Evolutionary conservation across 2,329 filamentous ascomycete genomes (phyloP).

Genomic region (Claviceps humidiphila): DNA sequence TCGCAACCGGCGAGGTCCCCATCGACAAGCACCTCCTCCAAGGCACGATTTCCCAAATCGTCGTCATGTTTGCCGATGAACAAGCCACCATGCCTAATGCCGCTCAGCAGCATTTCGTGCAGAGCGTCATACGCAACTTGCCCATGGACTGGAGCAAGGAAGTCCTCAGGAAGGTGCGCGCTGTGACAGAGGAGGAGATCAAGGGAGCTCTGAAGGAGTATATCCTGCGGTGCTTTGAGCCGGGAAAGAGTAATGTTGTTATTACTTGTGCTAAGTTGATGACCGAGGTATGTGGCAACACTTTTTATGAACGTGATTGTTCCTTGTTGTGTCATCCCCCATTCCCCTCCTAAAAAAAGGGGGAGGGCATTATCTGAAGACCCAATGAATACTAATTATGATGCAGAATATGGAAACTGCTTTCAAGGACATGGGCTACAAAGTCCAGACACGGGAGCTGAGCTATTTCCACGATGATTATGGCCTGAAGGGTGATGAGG

Average conservation of each 20-base stretch:
- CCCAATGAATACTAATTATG: conserved; percentile 40
- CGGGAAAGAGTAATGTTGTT: conserved; percentile 70
- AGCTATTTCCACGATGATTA: conserved; percentile 83
- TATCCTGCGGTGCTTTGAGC: conserved; percentile 67
- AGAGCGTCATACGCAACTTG: conserved; percentile 64
- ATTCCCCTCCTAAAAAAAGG: neutral
- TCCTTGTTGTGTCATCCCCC: neutral
- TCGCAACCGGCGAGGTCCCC: conserved; percentile 55
- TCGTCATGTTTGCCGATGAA: conserved; percentile 75
- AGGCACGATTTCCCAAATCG: conserved; percentile 80
- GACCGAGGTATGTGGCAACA: conserved; percentile 53
- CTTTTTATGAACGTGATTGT: too few relatives aligned
- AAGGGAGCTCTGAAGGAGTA: conserved; percentile 59
- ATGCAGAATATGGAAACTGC: conserved; percentile 46
- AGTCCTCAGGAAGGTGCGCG: conserved; percentile 63
- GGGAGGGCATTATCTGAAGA: too few relatives aligned
- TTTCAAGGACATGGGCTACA: conserved; percentile 66
- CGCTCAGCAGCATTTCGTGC: conserved; percentile 70
- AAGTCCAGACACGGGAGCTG: conserved; percentile 59
- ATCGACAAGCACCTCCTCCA: conserved; percentile 78
- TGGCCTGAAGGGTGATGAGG: conserved; percentile 57
- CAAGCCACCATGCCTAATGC: conserved; percentile 75
- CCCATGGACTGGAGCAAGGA: conserved; percentile 65
- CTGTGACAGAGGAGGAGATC: conserved; percentile 65
- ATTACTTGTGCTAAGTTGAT: conserved; percentile 80